Evolutionary conservation across 2,329 filamentous ascomycete genomes (phyloP), one percentile per base, ranked within the genome.

Genomic region (Whalleya microplaca): DNA sequence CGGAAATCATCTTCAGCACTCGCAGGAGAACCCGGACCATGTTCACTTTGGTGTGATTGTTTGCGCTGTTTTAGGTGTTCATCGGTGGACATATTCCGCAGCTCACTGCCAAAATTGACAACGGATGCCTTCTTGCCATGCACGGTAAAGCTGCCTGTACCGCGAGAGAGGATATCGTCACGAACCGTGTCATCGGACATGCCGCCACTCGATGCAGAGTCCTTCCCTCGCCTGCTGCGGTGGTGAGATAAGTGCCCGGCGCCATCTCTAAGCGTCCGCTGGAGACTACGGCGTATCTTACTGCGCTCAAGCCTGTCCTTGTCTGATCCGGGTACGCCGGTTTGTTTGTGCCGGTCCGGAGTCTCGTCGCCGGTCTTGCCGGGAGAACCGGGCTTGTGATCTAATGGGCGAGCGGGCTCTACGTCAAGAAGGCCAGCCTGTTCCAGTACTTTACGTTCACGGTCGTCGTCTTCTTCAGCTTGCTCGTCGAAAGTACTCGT

Each of bases 91-190:
- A 93, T 85, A 56, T 84, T 88, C 67, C 94, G 88, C 78, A 96
- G 87, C 66, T 96, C 94, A n/a, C 88, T 87, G 8, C 93, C 92
- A 71, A 99, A 96, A n/a, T 91, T 96, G 64, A 99, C 91, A 53
- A 99, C 91, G 1, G 92, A 96, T 2, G 95, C 95, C 74, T 99
- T 98, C 78, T 98, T 99, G 58, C 95, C 94, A 69, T 99, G 95
- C 3, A 99, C 88, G 3, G 95, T 96, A 72, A 99, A 99, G 66
- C 91, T 96, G 4, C 92, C 92, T 12, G 90, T 86, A 12, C 89
- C 89, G 46, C 95, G 86, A 6, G 89, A 80, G 12, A 99, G 80
- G 10, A 89, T 86, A 64, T 91, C 89, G 40, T 89, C 78, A 75
- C 83, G 67, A 61, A 72, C 62, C 27, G 64, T 77, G 18, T 84